Percentiles rank a stretch among this genome's conserved stretches.
Evolutionary conservation across 1,284 basidiomycete genomes (phyloP).

Genomic region (Anthracocystis panici-leucophaei): DNA sequence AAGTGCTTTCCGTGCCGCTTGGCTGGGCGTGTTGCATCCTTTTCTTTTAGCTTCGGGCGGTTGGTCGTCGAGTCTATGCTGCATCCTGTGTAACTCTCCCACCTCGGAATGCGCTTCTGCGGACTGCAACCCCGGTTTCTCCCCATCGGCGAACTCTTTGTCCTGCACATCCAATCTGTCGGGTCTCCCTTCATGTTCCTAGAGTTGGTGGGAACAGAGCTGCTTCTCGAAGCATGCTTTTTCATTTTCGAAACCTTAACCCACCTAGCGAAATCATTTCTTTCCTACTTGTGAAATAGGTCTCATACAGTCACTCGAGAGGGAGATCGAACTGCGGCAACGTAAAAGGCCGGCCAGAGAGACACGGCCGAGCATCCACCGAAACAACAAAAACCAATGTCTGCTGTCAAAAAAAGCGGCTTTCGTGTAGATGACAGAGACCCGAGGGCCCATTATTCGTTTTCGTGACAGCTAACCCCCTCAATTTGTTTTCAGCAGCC

Average conservation of each 20-base stretch:
- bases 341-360: neutral
- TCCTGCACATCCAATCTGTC: too few species aligned
- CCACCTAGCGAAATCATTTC: neutral
- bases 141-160: too few species aligned
- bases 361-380: slow-evolving; percentile 26
- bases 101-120: neutral
- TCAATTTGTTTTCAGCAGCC: slow-evolving; percentile 10
- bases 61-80: slow-evolving; percentile 7
- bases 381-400: neutral
- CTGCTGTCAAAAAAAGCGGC: neutral
- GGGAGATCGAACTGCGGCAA: slow-evolving; percentile 3
- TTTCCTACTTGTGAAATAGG: neutral
- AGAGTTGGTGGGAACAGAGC: too few species aligned
- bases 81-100: neutral
- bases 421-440: neutral
- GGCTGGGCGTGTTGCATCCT: slow-evolving; percentile 2
- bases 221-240: too few species aligned
- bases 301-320: neutral
- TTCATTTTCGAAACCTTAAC: neutral
- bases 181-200: too few species aligned
- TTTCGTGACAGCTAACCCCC: slow-evolving; percentile 22
- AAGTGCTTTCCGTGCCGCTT: neutral
- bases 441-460: slow-evolving; percentile 1
- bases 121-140: too few species aligned
- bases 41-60: neutral